Evolutionary conservation across 2,329 filamentous ascomycete genomes (phyloP), one percentile per base, ranked within the genome.

Genomic region (Exophiala oligosperma): DNA sequence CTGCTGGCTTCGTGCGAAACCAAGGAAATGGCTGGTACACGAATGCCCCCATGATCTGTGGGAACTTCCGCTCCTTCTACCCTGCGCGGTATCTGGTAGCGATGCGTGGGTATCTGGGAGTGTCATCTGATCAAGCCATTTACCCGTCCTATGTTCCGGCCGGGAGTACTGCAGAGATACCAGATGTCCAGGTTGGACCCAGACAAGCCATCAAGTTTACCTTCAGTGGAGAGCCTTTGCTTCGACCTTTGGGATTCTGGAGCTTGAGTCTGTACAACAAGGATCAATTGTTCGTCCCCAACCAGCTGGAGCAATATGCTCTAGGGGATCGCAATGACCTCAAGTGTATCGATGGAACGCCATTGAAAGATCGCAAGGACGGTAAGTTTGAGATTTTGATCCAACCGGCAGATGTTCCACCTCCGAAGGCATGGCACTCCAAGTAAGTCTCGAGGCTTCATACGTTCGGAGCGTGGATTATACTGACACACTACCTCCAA

Each of bases 191-290:
- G 23, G 43, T 61, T 38, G 49, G 32, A 3, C 17, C 50, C 14
- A 61, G 63, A 41, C 35, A 69, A 50, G 60, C 62, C 2, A 66
- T 67, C 44, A 21, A 67, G 1, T 57, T 69, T 26, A 65, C 62
- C 5, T 70, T 69, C 49, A 37, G 35, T 7, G 52, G 64, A 17
- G 68, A 67, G 54, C 68, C 68, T 14, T 59, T 57, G 2, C 32
- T 69, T 1, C 38, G 21, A 5, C 11, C 32, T 9, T 28, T 28
- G 14, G 68, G 68, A 0, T 72, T 70, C 56, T 70, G 69, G 69
- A 69, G 67, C 57, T 8, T 71, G 52, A 67, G 67, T 0, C 57
- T 63, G 14, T 70, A 73, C 49, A 59, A 67, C 61, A 41, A 43
- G 8, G 49, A 64, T 2, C 56, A 64, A 24, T 65, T 61, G 17